A percentile compares a stretch with the other conserved stretches of the same genome.
These are phyloP conservation scores for Boletus edulis DNA, from an alignment of 768 basidiomycete genomes.

Conservation along the genomic window DNA sequence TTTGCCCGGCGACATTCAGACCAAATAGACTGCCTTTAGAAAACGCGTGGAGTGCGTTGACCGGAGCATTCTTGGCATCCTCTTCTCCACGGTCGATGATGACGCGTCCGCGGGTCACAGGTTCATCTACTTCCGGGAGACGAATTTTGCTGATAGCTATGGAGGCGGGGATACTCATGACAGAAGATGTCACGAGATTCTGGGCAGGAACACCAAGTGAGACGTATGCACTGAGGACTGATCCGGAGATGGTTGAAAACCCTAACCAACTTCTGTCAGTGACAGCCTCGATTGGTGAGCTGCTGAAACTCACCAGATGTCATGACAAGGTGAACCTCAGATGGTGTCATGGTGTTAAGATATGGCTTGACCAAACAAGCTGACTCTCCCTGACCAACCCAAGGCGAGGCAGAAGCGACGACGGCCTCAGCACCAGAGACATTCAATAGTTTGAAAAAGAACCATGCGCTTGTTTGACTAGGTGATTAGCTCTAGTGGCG, in stretches of 20 bases:
- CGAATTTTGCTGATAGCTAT: conserved; percentile 91
- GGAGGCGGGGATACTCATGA: conserved; percentile 95
- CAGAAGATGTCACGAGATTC: conserved; percentile 83
- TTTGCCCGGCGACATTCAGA: conserved; percentile 82
- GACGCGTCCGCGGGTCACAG: conserved; percentile 79
- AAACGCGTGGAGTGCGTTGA: conserved; percentile 88
- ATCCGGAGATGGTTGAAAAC: conserved; percentile 92
- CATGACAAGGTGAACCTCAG: conserved; percentile 86
- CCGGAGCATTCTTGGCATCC: conserved; percentile 51
- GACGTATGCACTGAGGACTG: conserved; percentile 85
- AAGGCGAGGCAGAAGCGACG: conserved; percentile 91
- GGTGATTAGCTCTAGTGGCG: background rate
- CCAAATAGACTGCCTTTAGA: conserved; percentile 83
- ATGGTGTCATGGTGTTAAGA: conserved; percentile 80
- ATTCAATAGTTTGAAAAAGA: conserved; percentile 90
- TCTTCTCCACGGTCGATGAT: conserved; percentile 76
- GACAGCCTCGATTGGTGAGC: background rate
- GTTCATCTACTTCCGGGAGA: conserved; percentile 79
- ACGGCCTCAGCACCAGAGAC: conserved; percentile 95
- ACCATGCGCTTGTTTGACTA: conserved; percentile 62
- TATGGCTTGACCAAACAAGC: conserved; percentile 85
- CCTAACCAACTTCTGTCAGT: conserved; percentile 30
- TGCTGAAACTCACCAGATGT: conserved; percentile 57
- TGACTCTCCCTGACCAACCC: conserved; percentile 88
- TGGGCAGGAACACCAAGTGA: conserved; percentile 71